phyloP scores from a whole-genome alignment of 2,329 filamentous ascomycete genomes.

The Achaetomium macrosporum region DNA sequence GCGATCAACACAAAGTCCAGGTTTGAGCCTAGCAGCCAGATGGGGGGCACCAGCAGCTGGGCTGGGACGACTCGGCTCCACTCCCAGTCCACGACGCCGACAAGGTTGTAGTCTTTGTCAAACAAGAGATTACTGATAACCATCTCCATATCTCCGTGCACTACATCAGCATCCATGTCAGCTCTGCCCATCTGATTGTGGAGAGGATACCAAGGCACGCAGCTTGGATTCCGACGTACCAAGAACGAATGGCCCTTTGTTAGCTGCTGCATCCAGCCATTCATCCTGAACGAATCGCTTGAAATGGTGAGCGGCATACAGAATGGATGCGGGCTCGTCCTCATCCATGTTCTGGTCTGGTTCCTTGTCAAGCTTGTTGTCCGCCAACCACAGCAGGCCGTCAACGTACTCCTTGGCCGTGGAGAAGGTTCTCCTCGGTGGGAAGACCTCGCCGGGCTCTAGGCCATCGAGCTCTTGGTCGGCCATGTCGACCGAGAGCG shows the following conservation, averaged over 20 bases:
- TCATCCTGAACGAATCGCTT: slow-evolving; percentile 5
- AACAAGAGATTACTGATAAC: slow-evolving; percentile 1
- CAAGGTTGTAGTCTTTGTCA: slow-evolving; percentile 6
- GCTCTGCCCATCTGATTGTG: neutral
- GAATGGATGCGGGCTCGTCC: slow-evolving; percentile 2
- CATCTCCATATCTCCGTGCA: slow-evolving; percentile 8
- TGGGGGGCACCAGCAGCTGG: slow-evolving; percentile 3
- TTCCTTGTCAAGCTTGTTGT: slow-evolving; percentile 4
- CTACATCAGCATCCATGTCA: neutral
- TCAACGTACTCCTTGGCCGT: slow-evolving; percentile 3
- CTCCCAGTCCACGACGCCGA: slow-evolving; percentile 9
- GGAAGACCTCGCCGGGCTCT: neutral
- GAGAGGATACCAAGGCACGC: neutral
- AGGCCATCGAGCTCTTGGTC: slow-evolving; percentile 4
- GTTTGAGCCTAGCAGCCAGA: neutral
- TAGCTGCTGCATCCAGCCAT: neutral
- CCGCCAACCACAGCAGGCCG: neutral
- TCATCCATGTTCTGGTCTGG: slow-evolving; percentile 2
- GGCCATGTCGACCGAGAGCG: slow-evolving; percentile 6
- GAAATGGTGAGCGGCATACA: slow-evolving; percentile 10
- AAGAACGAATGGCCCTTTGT: slow-evolving; percentile 2
- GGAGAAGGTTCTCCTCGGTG: neutral
- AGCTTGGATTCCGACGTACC: neutral
- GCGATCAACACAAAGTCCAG: slow-evolving; percentile 2
- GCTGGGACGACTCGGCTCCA: slow-evolving; percentile 6